These are phyloP conservation scores for Colletotrichum phormii DNA, from an alignment of 2,329 filamentous ascomycete genomes.

Conservation along the genomic window DNA sequence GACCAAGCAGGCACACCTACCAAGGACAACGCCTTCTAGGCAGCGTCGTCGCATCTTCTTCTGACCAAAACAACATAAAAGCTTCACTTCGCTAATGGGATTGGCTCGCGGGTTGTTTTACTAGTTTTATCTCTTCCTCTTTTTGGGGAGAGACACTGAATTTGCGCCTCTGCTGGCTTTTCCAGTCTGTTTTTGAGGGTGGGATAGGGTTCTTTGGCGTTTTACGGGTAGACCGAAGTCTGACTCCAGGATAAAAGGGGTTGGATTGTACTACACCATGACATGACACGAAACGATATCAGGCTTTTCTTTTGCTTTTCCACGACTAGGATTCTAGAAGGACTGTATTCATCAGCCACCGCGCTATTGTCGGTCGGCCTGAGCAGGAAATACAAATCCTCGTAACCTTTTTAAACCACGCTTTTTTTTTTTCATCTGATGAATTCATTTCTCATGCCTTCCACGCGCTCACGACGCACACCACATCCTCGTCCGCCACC, in stretches of 20 bases:
- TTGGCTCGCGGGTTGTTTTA: slow-evolving; percentile 27
- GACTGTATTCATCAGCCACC: slow-evolving; percentile 29
- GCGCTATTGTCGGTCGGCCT: neutral
- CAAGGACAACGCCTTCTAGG: slow-evolving; percentile 31
- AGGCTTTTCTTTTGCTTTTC: slow-evolving; percentile 32
- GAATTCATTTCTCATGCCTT: slow-evolving; percentile 58
- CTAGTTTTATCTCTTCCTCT: slow-evolving; percentile 14
- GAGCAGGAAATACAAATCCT: slow-evolving; percentile 32
- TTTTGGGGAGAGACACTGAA: neutral
- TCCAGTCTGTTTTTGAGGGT: neutral
- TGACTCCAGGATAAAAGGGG: slow-evolving; percentile 30
- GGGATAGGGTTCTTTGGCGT: slow-evolving; percentile 32
- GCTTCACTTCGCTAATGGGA: slow-evolving; percentile 24
- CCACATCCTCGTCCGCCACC: slow-evolving; percentile 78
- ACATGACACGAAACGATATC: slow-evolving; percentile 39
- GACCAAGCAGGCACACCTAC: slow-evolving; percentile 38
- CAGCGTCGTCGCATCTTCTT: slow-evolving; percentile 25
- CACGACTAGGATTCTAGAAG: slow-evolving; percentile 18
- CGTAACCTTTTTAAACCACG: slow-evolving; percentile 8
- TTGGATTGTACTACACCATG: slow-evolving; percentile 27
- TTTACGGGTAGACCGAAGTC: slow-evolving; percentile 31
- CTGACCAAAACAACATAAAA: slow-evolving; percentile 30
- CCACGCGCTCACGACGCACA: slow-evolving; percentile 75
- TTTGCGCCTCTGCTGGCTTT: slow-evolving; percentile 16
- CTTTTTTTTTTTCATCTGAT: neutral